phyloP scores from a whole-genome alignment of 2,329 filamentous ascomycete species.

The Colletotrichum filicis region DNA sequence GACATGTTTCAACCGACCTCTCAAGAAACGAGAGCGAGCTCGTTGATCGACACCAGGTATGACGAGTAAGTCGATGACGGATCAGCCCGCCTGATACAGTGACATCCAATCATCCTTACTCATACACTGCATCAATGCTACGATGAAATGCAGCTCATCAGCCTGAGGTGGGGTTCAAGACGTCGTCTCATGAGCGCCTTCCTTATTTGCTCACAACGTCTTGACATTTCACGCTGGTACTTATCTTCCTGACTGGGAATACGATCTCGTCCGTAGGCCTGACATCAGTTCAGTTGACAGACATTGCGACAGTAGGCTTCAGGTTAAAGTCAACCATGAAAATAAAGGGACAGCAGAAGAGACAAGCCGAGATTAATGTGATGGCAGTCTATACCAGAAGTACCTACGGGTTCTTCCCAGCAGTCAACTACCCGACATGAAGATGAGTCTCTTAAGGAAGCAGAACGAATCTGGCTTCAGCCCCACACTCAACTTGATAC shows the following conservation, averaged over 20 bases:
- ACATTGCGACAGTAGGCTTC: neutral
- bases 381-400: neutral
- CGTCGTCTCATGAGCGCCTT: neutral
- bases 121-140: neutral
- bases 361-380: neutral
- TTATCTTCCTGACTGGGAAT: neutral
- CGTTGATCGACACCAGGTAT: too few species aligned
- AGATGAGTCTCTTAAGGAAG: neutral
- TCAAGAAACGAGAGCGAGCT: neutral
- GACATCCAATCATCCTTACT: neutral
- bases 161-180: too few species aligned
- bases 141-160: neutral
- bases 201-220: neutral
- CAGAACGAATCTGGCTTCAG: neutral
- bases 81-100: neutral
- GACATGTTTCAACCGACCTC: neutral
- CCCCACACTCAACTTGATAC: too few species aligned
- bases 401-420: neutral
- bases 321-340: neutral
- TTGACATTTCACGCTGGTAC: neutral
- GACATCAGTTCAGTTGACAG: neutral
- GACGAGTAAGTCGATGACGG: neutral
- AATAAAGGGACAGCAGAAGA: neutral
- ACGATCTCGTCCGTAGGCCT: neutral
- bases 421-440: neutral